Base-by-base conservation (phyloP, 23 red algal genomes). In the Chondrus crispus region DNA sequence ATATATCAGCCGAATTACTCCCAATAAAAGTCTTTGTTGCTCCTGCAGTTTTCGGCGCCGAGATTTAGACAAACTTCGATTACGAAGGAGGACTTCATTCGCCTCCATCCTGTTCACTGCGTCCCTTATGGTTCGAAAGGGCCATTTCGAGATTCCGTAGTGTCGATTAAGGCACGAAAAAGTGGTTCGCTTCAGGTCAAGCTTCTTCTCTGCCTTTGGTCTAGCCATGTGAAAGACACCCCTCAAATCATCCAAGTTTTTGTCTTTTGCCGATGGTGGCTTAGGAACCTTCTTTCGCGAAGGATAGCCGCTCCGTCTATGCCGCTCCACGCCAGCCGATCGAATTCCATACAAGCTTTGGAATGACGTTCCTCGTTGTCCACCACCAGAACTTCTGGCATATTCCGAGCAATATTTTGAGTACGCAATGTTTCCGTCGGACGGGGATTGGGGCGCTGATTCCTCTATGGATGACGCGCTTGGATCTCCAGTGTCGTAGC, bases 101-200 rank as follows among this genome's bases (percentile, higher is more conserved):
- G 74, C 58, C 7, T 81, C 74, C 57, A 82, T 81, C 18, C 88
- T 74, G 37, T 92, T 92, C 58, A 47, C 41, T 39, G 77, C 88
- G 74, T 92, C 88, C 36, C 88, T 48, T 32, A 92, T 81, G 8
- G 88, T 92, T 29, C 88, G 74, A 54, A 82, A 92, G 4, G 88
- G 88, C 88, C 88, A 92, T 38, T 92, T 92, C 2, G 88, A 92
- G n/a, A 92, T 92, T 11, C 88, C 88, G 35, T 82, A 92, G 54
- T 92, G 66, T 54, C 88, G 66, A 46, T 76, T 92, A 40, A 92
- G 88, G 46, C 82, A 82, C 44, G 88, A 92, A 40, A 92, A 92
- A 26, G 88, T 92, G 7, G 88, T 92, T 46, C 88, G 53, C 51
- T 92, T 92, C 58, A 92, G 50, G 9, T 58, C 36, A 36, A 92